Evolutionary conservation across 2,329 filamentous ascomycete genomes (phyloP).

Genomic region (Colletotrichum sp.): DNA sequence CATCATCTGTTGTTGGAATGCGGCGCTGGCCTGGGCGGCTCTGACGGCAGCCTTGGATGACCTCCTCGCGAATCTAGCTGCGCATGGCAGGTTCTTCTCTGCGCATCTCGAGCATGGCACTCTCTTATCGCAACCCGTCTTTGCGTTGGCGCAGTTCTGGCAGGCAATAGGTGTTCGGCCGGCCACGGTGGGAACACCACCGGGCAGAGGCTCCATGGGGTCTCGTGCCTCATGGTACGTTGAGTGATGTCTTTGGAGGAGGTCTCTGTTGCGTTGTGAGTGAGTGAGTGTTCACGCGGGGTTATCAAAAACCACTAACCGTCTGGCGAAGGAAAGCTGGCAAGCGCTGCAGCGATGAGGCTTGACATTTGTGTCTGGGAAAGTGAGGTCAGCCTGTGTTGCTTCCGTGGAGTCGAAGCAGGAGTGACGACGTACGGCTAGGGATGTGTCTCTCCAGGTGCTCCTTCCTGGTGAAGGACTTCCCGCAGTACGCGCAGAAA

Average conservation of each 20-base stretch:
- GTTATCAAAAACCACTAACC: slow-evolving; percentile 34
- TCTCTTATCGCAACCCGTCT: slow-evolving; percentile 43
- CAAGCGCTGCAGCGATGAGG: slow-evolving; percentile 55
- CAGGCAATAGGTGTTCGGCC: slow-evolving; percentile 44
- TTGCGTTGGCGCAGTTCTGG: slow-evolving; percentile 42
- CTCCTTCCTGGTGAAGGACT: slow-evolving; percentile 60
- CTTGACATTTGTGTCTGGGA: slow-evolving; percentile 59
- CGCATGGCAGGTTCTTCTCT: slow-evolving; percentile 40
- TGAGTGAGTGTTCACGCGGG: slow-evolving; percentile 9
- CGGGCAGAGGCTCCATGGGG: slow-evolving; percentile 48
- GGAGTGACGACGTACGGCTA: slow-evolving; percentile 44
- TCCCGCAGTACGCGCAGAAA: slow-evolving; percentile 60
- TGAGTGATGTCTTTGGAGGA: slow-evolving; percentile 55
- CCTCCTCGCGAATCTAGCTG: slow-evolving; percentile 54
- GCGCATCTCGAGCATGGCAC: slow-evolving; percentile 42
- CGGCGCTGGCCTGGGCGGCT: slow-evolving; percentile 44
- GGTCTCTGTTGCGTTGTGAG: slow-evolving; percentile 42
- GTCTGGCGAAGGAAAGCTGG: slow-evolving; percentile 54
- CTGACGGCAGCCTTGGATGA: slow-evolving; percentile 53
- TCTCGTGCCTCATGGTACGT: slow-evolving; percentile 57
- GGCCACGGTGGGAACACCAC: slow-evolving; percentile 45
- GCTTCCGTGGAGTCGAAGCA: neutral
- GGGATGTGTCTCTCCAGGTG: slow-evolving; percentile 62
- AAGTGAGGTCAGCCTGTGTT: slow-evolving; percentile 14
- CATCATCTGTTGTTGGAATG: slow-evolving; percentile 33